Evolutionary conservation across 345 rosid genomes (phyloP).

Genomic region (Salix arbutifolia): DNA sequence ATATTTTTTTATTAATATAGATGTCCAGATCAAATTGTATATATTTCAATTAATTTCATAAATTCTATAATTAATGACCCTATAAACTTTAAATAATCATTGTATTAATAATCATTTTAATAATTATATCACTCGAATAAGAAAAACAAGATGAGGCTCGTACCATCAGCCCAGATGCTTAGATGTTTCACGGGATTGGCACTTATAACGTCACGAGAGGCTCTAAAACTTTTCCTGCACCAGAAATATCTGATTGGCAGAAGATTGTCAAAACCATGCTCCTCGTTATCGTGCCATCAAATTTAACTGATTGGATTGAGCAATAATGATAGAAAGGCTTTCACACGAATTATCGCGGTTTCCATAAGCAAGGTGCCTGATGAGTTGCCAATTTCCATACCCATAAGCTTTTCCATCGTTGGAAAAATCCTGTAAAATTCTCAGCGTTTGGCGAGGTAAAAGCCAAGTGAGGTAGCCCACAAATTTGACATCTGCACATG

Average conservation of each 20-base stretch:
- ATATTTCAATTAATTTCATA: too few species aligned
- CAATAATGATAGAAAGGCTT: conserved; percentile 25
- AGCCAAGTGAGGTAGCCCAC: neutral
- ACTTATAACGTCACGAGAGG: neutral
- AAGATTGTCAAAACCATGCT: neutral
- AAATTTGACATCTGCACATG: neutral
- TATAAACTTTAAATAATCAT: too few species aligned
- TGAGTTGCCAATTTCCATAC: neutral
- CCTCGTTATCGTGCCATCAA: conserved; percentile 6
- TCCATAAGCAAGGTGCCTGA: conserved; percentile 14
- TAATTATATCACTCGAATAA: too few species aligned
- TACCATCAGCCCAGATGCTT: too few species aligned
- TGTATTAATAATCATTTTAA: too few species aligned
- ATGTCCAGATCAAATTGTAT: rapidly evolving
- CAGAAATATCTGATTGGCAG: neutral
- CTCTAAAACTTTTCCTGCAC: neutral
- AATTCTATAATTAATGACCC: too few species aligned
- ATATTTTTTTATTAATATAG: too few species aligned
- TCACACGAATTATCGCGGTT: conserved; percentile 16
- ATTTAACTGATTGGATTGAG: conserved; percentile 12
- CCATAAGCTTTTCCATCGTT: conserved; percentile 5
- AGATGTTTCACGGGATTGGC: neutral
- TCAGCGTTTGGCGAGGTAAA: neutral
- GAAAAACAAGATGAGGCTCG: too few species aligned
- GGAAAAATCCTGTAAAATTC: neutral